A percentile compares a stretch with the other conserved stretches of the same genome.
phyloP scores from a whole-genome alignment of 805 yeast genomes.

The Metschnikowia anglica region DNA sequence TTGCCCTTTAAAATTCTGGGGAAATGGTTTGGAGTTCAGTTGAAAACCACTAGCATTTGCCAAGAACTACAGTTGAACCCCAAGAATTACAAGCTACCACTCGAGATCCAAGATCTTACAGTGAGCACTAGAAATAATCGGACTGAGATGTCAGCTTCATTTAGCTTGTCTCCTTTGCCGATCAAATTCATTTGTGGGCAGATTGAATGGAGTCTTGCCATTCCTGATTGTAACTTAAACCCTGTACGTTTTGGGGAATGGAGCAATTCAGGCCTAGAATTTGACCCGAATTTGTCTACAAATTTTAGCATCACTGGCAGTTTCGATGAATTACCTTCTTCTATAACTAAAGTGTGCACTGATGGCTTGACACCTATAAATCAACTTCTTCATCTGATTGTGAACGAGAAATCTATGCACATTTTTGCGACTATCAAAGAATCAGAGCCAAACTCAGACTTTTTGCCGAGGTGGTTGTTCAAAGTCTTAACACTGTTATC shows the following conservation, averaged over 20 bases:
- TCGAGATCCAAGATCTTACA: background rate
- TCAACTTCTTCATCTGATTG: slow-evolving; percentile 20
- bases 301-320: slow-evolving; percentile 22
- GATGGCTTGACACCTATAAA: slow-evolving; percentile 25
- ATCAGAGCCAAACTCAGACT: slow-evolving; percentile 5
- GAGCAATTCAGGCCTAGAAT: slow-evolving; percentile 17
- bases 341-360: slow-evolving; percentile 22
- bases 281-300: slow-evolving; percentile 19
- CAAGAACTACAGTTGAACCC: slow-evolving; percentile 10
- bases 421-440: slow-evolving; percentile 20
- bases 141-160: background rate
- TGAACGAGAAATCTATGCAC: slow-evolving; percentile 18
- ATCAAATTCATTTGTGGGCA: slow-evolving; percentile 18
- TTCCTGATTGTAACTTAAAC: slow-evolving; percentile 27
- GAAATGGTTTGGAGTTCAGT: slow-evolving; percentile 19
- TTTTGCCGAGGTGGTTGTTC: slow-evolving; percentile 29
- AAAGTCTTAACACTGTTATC: slow-evolving; percentile 16
- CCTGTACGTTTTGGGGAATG: slow-evolving; percentile 27
- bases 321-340: slow-evolving; percentile 22
- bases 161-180: background rate
- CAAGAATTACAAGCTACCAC: background rate
- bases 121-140: background rate
- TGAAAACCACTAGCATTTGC: slow-evolving; percentile 19
- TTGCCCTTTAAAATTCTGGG: slow-evolving; percentile 22
- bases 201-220: slow-evolving; percentile 29